These are phyloP conservation scores for Pseudocercospora macadamiae DNA, from an alignment of 2,329 filamentous ascomycete species.

Conservation along the genomic window DNA sequence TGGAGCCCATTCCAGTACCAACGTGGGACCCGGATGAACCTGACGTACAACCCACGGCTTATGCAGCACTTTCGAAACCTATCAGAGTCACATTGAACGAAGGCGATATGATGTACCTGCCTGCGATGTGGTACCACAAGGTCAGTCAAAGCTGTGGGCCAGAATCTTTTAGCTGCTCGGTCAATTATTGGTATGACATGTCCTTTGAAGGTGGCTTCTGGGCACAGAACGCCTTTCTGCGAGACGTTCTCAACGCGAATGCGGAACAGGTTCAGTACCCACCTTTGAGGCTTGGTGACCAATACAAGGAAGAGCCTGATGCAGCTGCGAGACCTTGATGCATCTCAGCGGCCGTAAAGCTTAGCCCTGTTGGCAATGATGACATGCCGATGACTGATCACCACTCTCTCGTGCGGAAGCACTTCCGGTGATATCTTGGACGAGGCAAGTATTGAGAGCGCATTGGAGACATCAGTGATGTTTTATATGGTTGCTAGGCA, in stretches of 20 bases:
- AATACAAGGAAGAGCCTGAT: not conserved
- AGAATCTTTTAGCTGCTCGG: slow-evolving; percentile 75
- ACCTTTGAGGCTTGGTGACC: slow-evolving; percentile 11
- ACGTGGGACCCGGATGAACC: slow-evolving; percentile 74
- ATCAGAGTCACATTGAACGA: slow-evolving; percentile 69
- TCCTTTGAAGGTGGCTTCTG: slow-evolving; percentile 73
- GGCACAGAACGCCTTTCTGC: slow-evolving; percentile 58
- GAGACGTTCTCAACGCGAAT: slow-evolving; percentile 30
- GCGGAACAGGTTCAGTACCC: slow-evolving; percentile 29
- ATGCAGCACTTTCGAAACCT: slow-evolving; percentile 63
- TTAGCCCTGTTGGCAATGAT: too few relatives aligned
- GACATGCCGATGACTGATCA: too few relatives aligned
- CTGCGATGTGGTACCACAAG: slow-evolving; percentile 84
- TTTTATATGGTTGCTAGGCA: too few relatives aligned
- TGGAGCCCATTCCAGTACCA: slow-evolving; percentile 65
- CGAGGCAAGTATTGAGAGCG: too few relatives aligned
- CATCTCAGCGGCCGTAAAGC: too few relatives aligned
- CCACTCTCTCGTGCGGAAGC: too few relatives aligned
- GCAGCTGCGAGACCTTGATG: not conserved
- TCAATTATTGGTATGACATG: slow-evolving; percentile 84
- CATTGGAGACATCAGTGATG: too few relatives aligned
- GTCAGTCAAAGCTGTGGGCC: slow-evolving; percentile 71
- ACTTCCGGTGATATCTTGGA: too few relatives aligned
- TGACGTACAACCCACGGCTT: slow-evolving; percentile 54
- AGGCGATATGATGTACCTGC: slow-evolving; percentile 81